These are phyloP conservation scores for Pyrenophora seminiperda DNA, from an alignment of 2,329 filamentous ascomycete species.

Conservation along the genomic window DNA sequence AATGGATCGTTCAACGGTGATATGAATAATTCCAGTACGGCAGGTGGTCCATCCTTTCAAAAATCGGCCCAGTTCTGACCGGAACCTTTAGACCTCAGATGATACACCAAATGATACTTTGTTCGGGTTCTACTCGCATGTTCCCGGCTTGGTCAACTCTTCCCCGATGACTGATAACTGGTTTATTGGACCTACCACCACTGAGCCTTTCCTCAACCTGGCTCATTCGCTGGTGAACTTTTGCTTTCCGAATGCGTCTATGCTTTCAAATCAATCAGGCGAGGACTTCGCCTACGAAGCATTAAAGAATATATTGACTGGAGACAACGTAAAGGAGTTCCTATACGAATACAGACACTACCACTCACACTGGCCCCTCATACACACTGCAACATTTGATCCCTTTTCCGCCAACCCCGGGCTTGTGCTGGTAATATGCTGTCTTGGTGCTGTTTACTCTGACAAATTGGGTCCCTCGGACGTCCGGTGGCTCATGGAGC, in stretches of 20 bases:
- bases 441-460: constrained; percentile 76
- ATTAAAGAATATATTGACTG: constrained; percentile 63
- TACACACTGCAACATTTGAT: constrained; percentile 74
- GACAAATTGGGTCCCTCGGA: constrained; percentile 63
- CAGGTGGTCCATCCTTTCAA: constrained; percentile 52
- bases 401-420: constrained; percentile 69
- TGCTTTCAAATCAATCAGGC: constrained; percentile 26
- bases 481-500: constrained; percentile 71
- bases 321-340: constrained; percentile 72
- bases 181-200: constrained; percentile 45
- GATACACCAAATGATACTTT: constrained; percentile 55
- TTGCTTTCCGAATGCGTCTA: constrained; percentile 56
- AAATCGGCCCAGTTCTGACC: constrained; percentile 52
- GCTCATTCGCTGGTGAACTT: constrained; percentile 54
- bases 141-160: constrained; percentile 50
- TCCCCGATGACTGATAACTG: constrained; percentile 49
- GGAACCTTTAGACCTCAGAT: constrained; percentile 50
- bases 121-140: constrained; percentile 56
- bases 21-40: constrained; percentile 52
- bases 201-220: constrained; percentile 54
- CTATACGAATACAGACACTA: constrained; percentile 74
- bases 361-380: constrained; percentile 73
- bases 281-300: constrained; percentile 58
- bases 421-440: constrained; percentile 71
- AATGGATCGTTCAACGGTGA: constrained; percentile 50